Evolutionary conservation across 257 asterid genomes (phyloP).

Genomic region (Solanum rostratum): DNA sequence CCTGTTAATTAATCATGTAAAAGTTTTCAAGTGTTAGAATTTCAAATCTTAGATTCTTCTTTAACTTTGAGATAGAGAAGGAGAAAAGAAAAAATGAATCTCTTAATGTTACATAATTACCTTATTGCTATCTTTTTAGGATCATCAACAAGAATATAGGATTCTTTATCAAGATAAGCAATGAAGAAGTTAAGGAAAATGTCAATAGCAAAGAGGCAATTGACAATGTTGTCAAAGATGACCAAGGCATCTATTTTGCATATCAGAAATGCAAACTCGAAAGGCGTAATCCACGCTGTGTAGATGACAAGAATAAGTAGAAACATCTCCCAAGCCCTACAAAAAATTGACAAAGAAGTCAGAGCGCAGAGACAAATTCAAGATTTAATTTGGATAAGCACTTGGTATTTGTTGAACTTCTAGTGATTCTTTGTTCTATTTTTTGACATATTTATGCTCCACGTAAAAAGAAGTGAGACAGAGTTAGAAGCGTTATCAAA

Average conservation of each 20-base stretch:
- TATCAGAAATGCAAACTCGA: slow-evolving; percentile 69
- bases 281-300: slow-evolving; percentile 89
- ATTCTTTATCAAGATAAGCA: slow-evolving; percentile 60
- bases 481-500: neutral
- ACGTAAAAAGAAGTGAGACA: neutral
- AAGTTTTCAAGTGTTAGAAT: neutral
- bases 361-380: neutral
- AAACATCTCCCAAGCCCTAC: slow-evolving; percentile 93
- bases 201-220: slow-evolving; percentile 68
- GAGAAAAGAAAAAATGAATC: neutral
- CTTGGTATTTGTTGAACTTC: neutral
- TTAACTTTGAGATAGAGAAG: neutral
- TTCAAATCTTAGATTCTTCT: neutral
- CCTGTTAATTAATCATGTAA: slow-evolving; percentile 31
- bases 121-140: slow-evolving; percentile 59
- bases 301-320: slow-evolving; percentile 59
- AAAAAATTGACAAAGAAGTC: neutral
- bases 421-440: neutral
- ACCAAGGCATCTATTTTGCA: slow-evolving; percentile 53
- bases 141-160: slow-evolving; percentile 61
- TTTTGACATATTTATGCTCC: neutral
- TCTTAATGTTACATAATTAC: slow-evolving; percentile 19
- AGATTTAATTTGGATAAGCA: neutral
- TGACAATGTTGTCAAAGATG: slow-evolving; percentile 62
- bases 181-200: slow-evolving; percentile 78